phyloP scores from a whole-genome alignment of 1,284 basidiomycete species.

The Tilletia caries region DNA sequence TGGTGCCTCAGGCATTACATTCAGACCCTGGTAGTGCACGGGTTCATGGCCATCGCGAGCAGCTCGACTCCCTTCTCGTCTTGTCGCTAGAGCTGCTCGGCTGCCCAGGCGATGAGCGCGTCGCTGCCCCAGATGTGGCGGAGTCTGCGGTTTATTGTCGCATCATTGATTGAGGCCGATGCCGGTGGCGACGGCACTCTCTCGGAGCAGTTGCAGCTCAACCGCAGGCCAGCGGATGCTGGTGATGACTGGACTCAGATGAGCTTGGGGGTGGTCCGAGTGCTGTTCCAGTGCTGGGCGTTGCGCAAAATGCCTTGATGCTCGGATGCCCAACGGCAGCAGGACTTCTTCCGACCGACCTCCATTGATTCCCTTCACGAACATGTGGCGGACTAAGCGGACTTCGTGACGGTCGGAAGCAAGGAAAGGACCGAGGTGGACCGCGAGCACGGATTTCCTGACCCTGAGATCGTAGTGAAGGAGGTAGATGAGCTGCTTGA shows the following conservation, averaged over 20 bases:
- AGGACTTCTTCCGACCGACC: constrained; percentile 48
- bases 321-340: constrained; percentile 48
- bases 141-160: constrained; percentile 34
- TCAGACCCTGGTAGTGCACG: too few relatives aligned
- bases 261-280: constrained; percentile 15
- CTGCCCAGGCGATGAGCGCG: too few relatives aligned
- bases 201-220: constrained; percentile 18
- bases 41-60: too few relatives aligned
- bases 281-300: constrained; percentile 25
- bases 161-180: constrained; percentile 30
- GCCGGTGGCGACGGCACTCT: constrained; percentile 4
- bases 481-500: constrained; percentile 66
- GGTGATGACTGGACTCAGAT: constrained; percentile 15
- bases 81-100: too few relatives aligned
- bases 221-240: too few relatives aligned
- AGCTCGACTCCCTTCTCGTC: too few relatives aligned
- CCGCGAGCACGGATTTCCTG: constrained; percentile 52
- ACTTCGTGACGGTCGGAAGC: constrained; percentile 46
- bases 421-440: constrained; percentile 52
- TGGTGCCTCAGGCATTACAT: too few relatives aligned
- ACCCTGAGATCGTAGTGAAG: constrained; percentile 54
- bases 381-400: constrained; percentile 48
- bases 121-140: too few relatives aligned
- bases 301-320: constrained; percentile 45
- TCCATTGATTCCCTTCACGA: constrained; percentile 49